A percentile compares a stretch with the other conserved stretches of the same genome.
phyloP scores from a whole-genome alignment of 2,329 filamentous ascomycete genomes.

The Aspergillus caelatus region DNA sequence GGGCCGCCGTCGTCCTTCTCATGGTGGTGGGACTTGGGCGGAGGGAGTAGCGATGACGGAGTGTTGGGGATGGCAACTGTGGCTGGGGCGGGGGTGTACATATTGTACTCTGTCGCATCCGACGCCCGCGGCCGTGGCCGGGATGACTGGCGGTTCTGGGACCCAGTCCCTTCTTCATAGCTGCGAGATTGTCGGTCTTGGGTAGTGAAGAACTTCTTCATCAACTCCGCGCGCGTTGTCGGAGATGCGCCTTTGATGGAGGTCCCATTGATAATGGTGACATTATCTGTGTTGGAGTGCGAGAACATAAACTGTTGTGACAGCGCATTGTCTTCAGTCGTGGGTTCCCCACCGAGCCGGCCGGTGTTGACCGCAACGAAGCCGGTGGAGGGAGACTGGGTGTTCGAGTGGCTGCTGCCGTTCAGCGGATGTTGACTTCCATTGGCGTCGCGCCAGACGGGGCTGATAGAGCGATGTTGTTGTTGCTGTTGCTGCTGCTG shows the following conservation, averaged over 20 bases:
- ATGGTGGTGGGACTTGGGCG: conserved; percentile 46
- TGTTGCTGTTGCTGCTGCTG: conserved; percentile 32
- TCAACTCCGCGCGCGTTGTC: conserved; percentile 60
- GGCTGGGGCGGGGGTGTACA: conserved; percentile 45
- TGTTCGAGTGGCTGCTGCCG: conserved; percentile 33
- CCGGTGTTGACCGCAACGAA: conserved; percentile 63
- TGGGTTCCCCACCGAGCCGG: conserved; percentile 42
- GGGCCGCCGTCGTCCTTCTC: conserved; percentile 62
- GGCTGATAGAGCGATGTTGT: conserved; percentile 37
- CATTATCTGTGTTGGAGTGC: conserved; percentile 47
- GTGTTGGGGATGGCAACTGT: conserved; percentile 60
- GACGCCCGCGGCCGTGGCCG: conserved; percentile 36
- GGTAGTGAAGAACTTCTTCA: conserved; percentile 65
- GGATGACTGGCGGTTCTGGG: conserved; percentile 31
- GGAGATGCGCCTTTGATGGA: conserved; percentile 58
- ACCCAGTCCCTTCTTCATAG: conserved; percentile 32
- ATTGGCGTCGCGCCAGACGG: conserved; percentile 42
- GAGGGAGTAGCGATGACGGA: conserved; percentile 55
- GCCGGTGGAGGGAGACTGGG: conserved; percentile 52
- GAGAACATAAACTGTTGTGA: conserved; percentile 44
- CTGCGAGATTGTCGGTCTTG: conserved; percentile 55
- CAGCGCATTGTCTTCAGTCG: conserved; percentile 33
- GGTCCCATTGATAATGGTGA: conserved; percentile 52
- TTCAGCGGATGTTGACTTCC: conserved; percentile 28
- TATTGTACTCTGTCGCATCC: conserved; percentile 40